Conservation (phyloP, 208 protist genomes). For the Phytomonas serpens region DNA sequence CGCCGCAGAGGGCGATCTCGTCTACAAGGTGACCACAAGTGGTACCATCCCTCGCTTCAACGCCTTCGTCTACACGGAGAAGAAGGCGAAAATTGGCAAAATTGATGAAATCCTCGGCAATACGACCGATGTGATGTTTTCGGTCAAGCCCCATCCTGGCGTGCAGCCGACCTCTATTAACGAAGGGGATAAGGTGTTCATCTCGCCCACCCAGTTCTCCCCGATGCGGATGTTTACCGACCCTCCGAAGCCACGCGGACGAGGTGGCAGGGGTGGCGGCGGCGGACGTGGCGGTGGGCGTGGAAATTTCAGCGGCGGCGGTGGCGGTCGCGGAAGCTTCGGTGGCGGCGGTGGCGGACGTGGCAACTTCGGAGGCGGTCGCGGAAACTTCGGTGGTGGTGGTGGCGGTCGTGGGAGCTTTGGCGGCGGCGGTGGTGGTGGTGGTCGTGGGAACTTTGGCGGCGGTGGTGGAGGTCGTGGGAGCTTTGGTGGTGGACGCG, state of each 20-base stretch:
- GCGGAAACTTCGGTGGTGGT: slow-evolving; percentile 19
- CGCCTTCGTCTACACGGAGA: slow-evolving; percentile 88
- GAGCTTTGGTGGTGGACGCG: slow-evolving; percentile 33
- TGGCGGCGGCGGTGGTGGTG: slow-evolving; percentile 35
- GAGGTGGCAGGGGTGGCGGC: slow-evolving; percentile 61
- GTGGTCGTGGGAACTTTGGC: slow-evolving; percentile 26
- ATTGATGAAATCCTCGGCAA: slow-evolving; percentile 89
- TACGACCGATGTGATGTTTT: slow-evolving; percentile 87
- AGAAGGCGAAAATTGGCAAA: slow-evolving; percentile 90
- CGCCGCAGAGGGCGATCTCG: slow-evolving; percentile 81
- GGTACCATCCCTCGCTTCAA: slow-evolving; percentile 85
- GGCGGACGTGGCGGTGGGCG: slow-evolving; percentile 30
- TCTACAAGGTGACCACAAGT: slow-evolving; percentile 64
- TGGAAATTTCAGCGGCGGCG: slow-evolving; percentile 22
- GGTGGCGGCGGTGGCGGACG: slow-evolving; percentile 31
- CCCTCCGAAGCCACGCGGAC: slow-evolving; percentile 76
- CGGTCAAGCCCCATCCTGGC: slow-evolving; percentile 80
- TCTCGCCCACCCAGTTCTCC: slow-evolving; percentile 81
- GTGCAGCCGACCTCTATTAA: slow-evolving; percentile 76
- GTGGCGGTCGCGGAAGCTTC: slow-evolving; percentile 20
- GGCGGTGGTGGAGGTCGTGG: slow-evolving; percentile 26
- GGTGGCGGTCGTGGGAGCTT: slow-evolving; percentile 45
- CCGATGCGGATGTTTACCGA: slow-evolving; percentile 82
- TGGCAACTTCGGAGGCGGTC: slow-evolving; percentile 26
- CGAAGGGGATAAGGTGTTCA: slow-evolving; percentile 80